phyloP scores from a whole-genome alignment of 208 protist species.

The Leishmania arabica region DNA sequence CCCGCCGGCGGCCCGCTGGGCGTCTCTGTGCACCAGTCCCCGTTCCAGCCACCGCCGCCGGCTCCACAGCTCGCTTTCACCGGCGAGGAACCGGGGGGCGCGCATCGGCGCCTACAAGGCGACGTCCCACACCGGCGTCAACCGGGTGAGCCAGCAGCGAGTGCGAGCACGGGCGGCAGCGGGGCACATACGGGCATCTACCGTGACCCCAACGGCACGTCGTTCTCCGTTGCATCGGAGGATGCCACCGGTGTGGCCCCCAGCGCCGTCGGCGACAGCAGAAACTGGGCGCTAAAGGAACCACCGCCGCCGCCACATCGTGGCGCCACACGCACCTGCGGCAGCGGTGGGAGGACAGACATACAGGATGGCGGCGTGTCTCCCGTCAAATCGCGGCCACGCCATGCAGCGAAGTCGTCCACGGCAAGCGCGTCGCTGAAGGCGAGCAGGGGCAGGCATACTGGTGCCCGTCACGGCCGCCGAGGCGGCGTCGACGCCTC shows the following conservation, averaged over 20 bases:
- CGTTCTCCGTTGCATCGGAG: not conserved
- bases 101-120: not conserved
- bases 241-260: not conserved
- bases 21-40: not conserved
- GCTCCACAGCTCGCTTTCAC: not conserved
- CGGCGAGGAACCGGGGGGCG: not conserved
- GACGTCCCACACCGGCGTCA: slow-evolving; percentile 10
- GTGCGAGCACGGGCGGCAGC: slow-evolving; percentile 10
- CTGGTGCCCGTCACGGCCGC: not conserved
- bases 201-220: slow-evolving; percentile 21
- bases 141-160: slow-evolving; percentile 6
- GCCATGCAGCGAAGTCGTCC: slow-evolving; percentile 2
- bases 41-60: slow-evolving; percentile 3
- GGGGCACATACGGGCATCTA: slow-evolving; percentile 30
- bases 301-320: not conserved
- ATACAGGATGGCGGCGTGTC: not conserved
- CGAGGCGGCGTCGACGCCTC: not conserved
- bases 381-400: slow-evolving; percentile 4
- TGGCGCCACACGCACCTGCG: not conserved
- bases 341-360: not conserved
- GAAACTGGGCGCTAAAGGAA: not conserved
- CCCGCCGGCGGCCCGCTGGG: not conserved
- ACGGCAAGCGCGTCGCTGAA: not conserved
- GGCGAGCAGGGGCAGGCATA: not conserved
- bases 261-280: not conserved